Evolutionary conservation across 768 basidiomycete genomes (phyloP), one percentile per base, ranked within the genome.

Genomic region (Lentinula sp.): DNA sequence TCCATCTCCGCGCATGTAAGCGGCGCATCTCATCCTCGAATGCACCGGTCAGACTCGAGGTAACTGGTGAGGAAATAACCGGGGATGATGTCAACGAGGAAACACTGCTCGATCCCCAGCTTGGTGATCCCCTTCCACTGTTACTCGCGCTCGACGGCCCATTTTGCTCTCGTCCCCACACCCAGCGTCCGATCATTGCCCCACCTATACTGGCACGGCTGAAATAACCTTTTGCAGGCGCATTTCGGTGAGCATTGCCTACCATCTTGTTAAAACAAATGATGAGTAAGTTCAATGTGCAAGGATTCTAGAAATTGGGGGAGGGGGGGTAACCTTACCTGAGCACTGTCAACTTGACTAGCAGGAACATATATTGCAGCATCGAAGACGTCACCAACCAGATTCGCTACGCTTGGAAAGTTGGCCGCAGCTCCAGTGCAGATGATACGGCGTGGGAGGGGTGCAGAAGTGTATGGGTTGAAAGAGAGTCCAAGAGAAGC

Each of bases 161-260:
- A 8, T 23, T 73, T 31, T 76, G 74, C 59, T 90, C 87, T 64
- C 84, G 81, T 43, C 88, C 85, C 91, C 90, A 93, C 46, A 90
- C 86, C 91, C 92, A 94, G 7, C 92, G 80, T 32, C 91, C 92
- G 45, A 90, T 74, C 67, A 91, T 93, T 1, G 91, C 89, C 0
- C 84, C 81, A 0, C 91, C 91, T 3, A 93, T 74, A 0, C 88
- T 79, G 1, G 84, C 87, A 11, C 91, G 81, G 13, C 83, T 82
- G 0, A 89, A 86, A 71, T 82, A 90, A 13, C 89, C 87, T 23
- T 69, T 65, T 0, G 85, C 86, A 7, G 90, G 91, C 0, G 89
- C 84, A 65, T 91, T 91, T 28, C 89, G 81, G 65, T 91, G 89
- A 8, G 55, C 55, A 31, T 43, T 56, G 7, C 55, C 55, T 21